Evolutionary conservation across 2,329 filamentous ascomycete genomes (phyloP), one percentile per base, ranked within the genome.

Genomic region (Tolypocladium nubicola): DNA sequence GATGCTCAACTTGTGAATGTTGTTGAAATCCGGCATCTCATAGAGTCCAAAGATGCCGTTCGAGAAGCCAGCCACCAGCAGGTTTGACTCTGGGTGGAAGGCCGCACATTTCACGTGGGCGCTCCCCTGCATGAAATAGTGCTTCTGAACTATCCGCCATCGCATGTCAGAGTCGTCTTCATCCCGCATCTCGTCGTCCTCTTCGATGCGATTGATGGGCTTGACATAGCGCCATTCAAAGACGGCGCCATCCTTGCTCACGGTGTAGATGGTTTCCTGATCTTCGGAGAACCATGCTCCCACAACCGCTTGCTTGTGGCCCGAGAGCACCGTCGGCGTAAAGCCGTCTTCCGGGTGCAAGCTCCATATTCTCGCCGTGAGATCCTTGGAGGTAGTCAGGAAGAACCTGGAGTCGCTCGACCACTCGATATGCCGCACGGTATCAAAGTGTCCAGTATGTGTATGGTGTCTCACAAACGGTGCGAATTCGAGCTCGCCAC

Each of bases 221-320:
- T 67, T 84, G 68, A 84, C 81, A 71, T 94, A 99, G 68, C 89
- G 86, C 94, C 94, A 99, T 62, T 89, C 83, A 67, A 97, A 97
- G 0, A 97, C 81, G 3, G 94, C 92, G n/a, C 94, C 95, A 71
- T 99, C 95, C 71, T 95, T 95, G 73, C 93, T 97, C 62, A 96
- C 85, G 0, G 94, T 97, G 70, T 94, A 99, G 56, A 99, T 96
- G 53, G 84, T 90, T 74, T 99, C 95, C 70, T 99, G 94, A 64
- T 96, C 86, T 60, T 88, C 86, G 0, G 92, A 95, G 69, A 99
- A 99, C 85, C 91, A 99, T n/a, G 92, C 92, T n/a, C 88, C 90
- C 56, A 95, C 81, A 3, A 99, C 89, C 19, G 83, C 87, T 71
- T 97, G 91, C 69, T 91, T 86, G 73, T 99, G 95, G 1, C 94